Evolutionary conservation across 208 protist species (phyloP).

Genomic region (Crithidia expoeki): DNA sequence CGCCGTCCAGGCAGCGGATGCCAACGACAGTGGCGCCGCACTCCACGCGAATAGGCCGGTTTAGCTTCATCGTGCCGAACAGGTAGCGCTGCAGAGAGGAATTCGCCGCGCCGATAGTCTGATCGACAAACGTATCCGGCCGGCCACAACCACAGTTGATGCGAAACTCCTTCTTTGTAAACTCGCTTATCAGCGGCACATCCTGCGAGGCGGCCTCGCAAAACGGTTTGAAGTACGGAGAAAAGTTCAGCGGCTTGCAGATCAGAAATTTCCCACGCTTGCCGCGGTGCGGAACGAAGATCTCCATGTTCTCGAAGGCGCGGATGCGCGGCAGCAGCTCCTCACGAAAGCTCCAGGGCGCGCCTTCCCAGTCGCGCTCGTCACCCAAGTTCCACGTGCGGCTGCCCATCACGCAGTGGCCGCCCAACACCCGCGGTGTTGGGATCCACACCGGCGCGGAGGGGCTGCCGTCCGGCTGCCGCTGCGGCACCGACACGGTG

Average conservation of each 20-base stretch:
- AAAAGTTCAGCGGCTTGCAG: constrained; percentile 57
- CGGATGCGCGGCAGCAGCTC: constrained; percentile 69
- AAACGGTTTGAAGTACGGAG: constrained; percentile 72
- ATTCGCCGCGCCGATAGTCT: constrained; percentile 55
- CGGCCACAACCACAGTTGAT: constrained; percentile 61
- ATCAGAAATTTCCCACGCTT: constrained; percentile 74
- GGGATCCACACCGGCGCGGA: constrained; percentile 63
- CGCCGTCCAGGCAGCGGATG: constrained; percentile 37
- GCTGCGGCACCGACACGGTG: constrained; percentile 54
- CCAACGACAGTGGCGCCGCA: constrained; percentile 61
- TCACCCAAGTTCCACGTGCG: constrained; percentile 79
- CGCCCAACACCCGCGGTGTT: constrained; percentile 76
- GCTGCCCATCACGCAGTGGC: constrained; percentile 80
- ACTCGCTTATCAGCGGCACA: constrained; percentile 69
- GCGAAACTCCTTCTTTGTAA: constrained; percentile 66
- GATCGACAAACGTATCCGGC: constrained; percentile 67
- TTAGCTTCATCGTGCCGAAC: constrained; percentile 66
- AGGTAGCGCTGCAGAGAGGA: constrained; percentile 76
- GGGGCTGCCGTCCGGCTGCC: constrained; percentile 27
- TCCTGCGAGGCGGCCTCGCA: constrained; percentile 78
- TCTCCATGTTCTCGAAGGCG: constrained; percentile 67
- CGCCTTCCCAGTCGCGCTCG: constrained; percentile 60
- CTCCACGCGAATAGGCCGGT: constrained; percentile 60
- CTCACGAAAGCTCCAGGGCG: constrained; percentile 72
- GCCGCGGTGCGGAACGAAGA: constrained; percentile 67